A percentile compares a stretch with the other conserved stretches of the same genome.
Evolutionary conservation across 805 yeast genomes (phyloP).

Genomic region (Metschnikowia borealis): DNA sequence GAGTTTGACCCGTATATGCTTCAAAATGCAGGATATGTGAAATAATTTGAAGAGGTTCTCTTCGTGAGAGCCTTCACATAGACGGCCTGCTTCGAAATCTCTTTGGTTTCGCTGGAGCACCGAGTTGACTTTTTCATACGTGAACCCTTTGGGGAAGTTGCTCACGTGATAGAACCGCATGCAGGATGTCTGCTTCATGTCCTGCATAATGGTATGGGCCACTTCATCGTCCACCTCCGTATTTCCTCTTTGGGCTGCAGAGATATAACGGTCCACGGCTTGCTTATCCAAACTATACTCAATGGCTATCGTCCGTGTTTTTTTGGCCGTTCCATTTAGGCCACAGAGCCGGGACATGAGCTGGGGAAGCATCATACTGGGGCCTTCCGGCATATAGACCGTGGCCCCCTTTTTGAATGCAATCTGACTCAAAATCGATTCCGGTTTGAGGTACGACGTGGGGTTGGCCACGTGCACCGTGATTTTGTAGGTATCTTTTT

Average conservation of each 20-base stretch:
- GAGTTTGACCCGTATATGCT: constrained; percentile 19
- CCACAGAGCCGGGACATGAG: constrained; percentile 49
- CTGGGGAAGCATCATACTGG: constrained; percentile 67
- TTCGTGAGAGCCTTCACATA: constrained; percentile 19
- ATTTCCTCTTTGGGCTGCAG: background rate
- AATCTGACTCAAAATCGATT: constrained; percentile 41
- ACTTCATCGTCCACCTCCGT: constrained; percentile 3
- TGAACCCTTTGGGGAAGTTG: constrained; percentile 38
- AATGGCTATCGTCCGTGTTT: constrained; percentile 43
- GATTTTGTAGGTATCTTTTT: constrained; percentile 34
- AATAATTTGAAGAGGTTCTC: constrained; percentile 26
- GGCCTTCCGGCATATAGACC: constrained; percentile 65
- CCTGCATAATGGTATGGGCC: constrained; percentile 12
- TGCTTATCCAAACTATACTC: constrained; percentile 24
- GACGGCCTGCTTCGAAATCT: constrained; percentile 7
- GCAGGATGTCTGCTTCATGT: constrained; percentile 17
- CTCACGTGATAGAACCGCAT: constrained; percentile 24
- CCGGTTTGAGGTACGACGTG: constrained; percentile 52
- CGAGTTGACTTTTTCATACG: constrained; percentile 61
- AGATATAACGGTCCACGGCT: constrained; percentile 20
- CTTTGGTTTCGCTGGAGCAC: constrained; percentile 32
- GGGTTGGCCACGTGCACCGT: constrained; percentile 88
- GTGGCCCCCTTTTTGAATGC: constrained; percentile 65
- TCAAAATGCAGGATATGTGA: constrained; percentile 25
- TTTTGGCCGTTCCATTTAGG: constrained; percentile 36